Percentiles rank a stretch among this genome's conserved stretches.
phyloP scores from a whole-genome alignment of 345 rosid genomes.

The Acer negundo region DNA sequence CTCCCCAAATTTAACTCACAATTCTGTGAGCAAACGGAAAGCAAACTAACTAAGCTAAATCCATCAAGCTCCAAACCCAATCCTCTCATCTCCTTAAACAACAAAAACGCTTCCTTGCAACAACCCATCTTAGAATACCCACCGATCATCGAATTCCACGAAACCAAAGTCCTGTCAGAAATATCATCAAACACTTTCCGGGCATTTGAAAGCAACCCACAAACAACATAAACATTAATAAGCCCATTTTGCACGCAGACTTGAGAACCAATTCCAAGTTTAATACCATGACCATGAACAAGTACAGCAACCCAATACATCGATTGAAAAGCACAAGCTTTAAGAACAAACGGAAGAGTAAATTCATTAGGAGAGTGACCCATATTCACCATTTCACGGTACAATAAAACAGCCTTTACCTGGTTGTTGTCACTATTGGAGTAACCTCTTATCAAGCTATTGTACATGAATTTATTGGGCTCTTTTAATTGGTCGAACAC shows the following conservation, averaged over 20 bases:
- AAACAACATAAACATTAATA: slow-evolving; percentile 16
- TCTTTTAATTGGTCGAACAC: slow-evolving; percentile 27
- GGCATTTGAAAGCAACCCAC: slow-evolving; percentile 15
- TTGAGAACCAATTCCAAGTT: slow-evolving; percentile 30
- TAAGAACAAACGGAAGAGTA: slow-evolving; percentile 42
- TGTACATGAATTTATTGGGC: slow-evolving; percentile 29
- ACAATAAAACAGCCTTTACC: slow-evolving; percentile 30
- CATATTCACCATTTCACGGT: slow-evolving; percentile 25
- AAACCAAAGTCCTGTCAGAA: slow-evolving; percentile 35
- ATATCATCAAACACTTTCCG: slow-evolving; percentile 42
- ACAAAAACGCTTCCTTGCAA: slow-evolving; percentile 29
- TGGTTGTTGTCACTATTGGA: slow-evolving; percentile 22
- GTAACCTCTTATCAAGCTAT: slow-evolving; percentile 34
- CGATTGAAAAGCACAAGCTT: slow-evolving; percentile 29
- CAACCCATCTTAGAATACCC: slow-evolving; percentile 39
- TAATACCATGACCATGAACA: slow-evolving; percentile 33
- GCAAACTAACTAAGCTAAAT: slow-evolving; percentile 32
- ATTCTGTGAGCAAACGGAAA: slow-evolving; percentile 29
- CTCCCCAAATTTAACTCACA: slow-evolving; percentile 29
- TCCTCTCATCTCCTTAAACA: slow-evolving; percentile 36
- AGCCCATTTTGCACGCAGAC: slow-evolving; percentile 28
- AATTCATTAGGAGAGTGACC: slow-evolving; percentile 40
- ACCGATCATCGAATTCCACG: slow-evolving; percentile 45
- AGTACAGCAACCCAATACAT: slow-evolving; percentile 24
- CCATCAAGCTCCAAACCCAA: slow-evolving; percentile 30